Base-by-base conservation (phyloP, 2,329 filamentous ascomycete species). In the Colletotrichum filicis region DNA sequence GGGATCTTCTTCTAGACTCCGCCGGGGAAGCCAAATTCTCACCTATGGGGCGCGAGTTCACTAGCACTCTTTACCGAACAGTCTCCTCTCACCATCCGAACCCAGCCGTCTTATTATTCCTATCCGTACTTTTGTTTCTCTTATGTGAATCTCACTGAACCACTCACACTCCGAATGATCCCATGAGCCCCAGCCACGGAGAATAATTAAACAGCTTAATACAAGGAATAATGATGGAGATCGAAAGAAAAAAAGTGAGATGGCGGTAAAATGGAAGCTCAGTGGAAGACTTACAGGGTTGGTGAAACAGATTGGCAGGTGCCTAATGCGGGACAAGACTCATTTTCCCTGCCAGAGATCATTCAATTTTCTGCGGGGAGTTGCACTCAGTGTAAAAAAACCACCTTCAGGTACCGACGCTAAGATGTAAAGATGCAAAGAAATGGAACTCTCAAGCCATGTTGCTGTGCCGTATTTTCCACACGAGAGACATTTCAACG, bases 301-400 rank as follows among this genome's bases (percentile, higher is more conserved):
- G 24, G 14, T 65, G 55, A 63, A 64, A 55, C 42, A 5, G 35
- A 22, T 55, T 56, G 32, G 66, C 16, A 69, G 59, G 59, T 72
- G 58, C 53, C 65, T 63, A 32, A 42, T 59, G 69, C n/a, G 22
- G 58, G 59, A 63, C 26, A 32, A 52, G 28, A 14, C 8, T 32
- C 37, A 19, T 14, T 49, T 46, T 30, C 46, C 37, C 32, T 46
- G 30, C 22, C 2, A 4, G 14, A 12, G 16, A 49, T 55, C 58
- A 24, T 5, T 24, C n/a, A 19, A 26, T 63, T 63, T 46, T 32
- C 26, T 46, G 37, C 16, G 22, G 58, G 32, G 58, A 46, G 58
- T 61, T 26, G 22, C 37, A 62, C 26, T 30, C 24, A 9, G 26
- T 37, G 59, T 37, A 16, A 2, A 60, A 42, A 35, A 22, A n/a